Conservation (phyloP, 2,329 filamentous ascomycete genomes). For the Dryadomyces quercivorus region DNA sequence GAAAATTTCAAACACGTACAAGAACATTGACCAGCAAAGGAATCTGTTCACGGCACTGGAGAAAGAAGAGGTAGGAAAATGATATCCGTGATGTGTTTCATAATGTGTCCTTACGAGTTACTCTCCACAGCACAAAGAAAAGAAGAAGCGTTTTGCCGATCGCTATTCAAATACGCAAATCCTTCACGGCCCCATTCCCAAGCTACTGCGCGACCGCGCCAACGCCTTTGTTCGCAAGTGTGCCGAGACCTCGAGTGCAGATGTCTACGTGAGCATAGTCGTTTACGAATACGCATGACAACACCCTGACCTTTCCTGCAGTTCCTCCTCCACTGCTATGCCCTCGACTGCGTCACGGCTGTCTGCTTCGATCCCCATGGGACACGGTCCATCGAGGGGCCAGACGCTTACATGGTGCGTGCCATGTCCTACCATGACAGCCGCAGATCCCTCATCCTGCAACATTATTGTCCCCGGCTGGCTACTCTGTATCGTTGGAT, state of each 20-base stretch:
- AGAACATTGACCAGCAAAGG: neutral
- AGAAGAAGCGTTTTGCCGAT: constrained; percentile 3
- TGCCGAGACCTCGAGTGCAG: neutral
- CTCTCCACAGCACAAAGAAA: constrained; percentile 2
- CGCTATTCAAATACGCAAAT: constrained; percentile 6
- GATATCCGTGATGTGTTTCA: neutral
- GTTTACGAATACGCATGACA: neutral
- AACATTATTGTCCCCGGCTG: neutral
- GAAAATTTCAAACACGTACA: neutral
- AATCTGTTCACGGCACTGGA: constrained; percentile 6
- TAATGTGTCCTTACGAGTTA: neutral
- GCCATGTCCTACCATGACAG: constrained; percentile 7
- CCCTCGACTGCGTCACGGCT: constrained; percentile 7
- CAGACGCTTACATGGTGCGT: constrained; percentile 3
- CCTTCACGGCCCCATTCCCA: neutral
- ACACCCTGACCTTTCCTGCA: neutral
- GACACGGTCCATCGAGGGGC: constrained; percentile 5
- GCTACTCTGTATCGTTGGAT: neutral
- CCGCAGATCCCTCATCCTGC: constrained; percentile 2
- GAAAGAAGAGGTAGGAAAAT: neutral
- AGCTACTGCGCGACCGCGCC: constrained; percentile 6
- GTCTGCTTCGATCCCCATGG: constrained; percentile 6
- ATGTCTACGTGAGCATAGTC: constrained; percentile 4
- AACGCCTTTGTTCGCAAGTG: constrained; percentile 3
- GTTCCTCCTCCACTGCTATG: constrained; percentile 7